phyloP scores from a whole-genome alignment of 129 eudicot species.

The Arctium lappa region DNA sequence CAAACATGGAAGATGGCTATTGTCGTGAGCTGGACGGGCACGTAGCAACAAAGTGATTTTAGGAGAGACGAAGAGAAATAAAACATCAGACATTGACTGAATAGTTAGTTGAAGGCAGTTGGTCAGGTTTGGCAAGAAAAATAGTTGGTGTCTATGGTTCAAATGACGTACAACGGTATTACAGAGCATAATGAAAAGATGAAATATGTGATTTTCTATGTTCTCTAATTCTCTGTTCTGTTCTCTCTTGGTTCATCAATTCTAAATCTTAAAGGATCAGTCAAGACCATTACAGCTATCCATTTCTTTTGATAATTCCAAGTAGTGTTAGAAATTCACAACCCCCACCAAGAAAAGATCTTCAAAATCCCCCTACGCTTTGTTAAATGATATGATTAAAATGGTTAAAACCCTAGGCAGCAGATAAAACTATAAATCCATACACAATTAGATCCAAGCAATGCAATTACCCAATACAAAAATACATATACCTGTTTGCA shows the following conservation, averaged over 20 bases:
- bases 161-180: neutral
- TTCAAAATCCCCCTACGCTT: neutral
- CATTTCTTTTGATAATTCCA: neutral
- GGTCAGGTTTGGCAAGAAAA: neutral
- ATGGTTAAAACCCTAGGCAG: neutral
- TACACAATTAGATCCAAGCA: conserved; percentile 12
- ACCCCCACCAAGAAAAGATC: neutral
- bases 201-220: neutral
- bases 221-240: neutral
- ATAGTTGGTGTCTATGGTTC: neutral
- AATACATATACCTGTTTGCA: conserved; percentile 45
- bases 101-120: neutral
- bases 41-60: neutral
- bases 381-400: neutral
- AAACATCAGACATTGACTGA: neutral
- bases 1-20: neutral
- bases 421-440: neutral
- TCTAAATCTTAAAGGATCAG: neutral
- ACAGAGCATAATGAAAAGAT: neutral
- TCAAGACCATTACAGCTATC: neutral
- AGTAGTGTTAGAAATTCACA: neutral
- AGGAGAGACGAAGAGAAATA: neutral
- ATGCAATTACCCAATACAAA: neutral
- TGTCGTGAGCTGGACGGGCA: too few species aligned
- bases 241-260: neutral